Conservation (phyloP, 352 stramenopile genomes). For the Nothophytophthora sp. region DNA sequence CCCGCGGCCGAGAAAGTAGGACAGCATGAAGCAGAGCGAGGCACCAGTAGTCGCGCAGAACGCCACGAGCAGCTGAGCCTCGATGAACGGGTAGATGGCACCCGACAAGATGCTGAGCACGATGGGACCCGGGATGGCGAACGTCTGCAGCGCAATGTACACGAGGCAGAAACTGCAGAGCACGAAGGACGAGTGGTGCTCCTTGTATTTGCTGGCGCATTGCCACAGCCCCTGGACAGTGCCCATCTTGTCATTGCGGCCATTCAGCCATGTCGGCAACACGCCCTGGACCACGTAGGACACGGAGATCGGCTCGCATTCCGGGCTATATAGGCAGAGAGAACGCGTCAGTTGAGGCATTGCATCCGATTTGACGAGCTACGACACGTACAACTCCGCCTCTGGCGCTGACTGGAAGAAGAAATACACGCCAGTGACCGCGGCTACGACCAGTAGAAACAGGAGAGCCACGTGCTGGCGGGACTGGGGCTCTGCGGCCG, state of each 20-base stretch:
- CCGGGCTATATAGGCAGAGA: constrained; percentile 28
- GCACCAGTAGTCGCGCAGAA: constrained; percentile 83
- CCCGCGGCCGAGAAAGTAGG: constrained; percentile 78
- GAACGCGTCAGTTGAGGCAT: constrained; percentile 2
- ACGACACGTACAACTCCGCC: constrained; percentile 58
- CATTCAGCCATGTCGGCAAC: constrained; percentile 77
- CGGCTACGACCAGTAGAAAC: constrained; percentile 40
- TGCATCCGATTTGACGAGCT: background rate
- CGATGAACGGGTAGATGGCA: constrained; percentile 84
- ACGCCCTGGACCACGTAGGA: constrained; percentile 79
- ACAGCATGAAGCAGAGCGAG: constrained; percentile 85
- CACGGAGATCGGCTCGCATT: constrained; percentile 75
- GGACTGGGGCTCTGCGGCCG: constrained; percentile 18
- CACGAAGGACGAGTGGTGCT: constrained; percentile 72
- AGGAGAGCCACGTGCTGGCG: constrained; percentile 41
- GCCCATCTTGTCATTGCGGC: constrained; percentile 85
- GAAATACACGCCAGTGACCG: constrained; percentile 47
- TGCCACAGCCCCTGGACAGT: constrained; percentile 78
- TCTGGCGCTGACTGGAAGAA: constrained; percentile 76
- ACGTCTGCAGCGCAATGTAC: constrained; percentile 87
- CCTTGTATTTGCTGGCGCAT: constrained; percentile 78
- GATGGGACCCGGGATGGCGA: constrained; percentile 87
- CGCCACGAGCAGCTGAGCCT: constrained; percentile 80
- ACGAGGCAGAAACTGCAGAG: constrained; percentile 83
- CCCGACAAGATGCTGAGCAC: constrained; percentile 87